Evolutionary conservation across 1,284 basidiomycete genomes (phyloP), one percentile per base, ranked within the genome.

Genomic region (Cutaneotrichosporon cutaneum): DNA sequence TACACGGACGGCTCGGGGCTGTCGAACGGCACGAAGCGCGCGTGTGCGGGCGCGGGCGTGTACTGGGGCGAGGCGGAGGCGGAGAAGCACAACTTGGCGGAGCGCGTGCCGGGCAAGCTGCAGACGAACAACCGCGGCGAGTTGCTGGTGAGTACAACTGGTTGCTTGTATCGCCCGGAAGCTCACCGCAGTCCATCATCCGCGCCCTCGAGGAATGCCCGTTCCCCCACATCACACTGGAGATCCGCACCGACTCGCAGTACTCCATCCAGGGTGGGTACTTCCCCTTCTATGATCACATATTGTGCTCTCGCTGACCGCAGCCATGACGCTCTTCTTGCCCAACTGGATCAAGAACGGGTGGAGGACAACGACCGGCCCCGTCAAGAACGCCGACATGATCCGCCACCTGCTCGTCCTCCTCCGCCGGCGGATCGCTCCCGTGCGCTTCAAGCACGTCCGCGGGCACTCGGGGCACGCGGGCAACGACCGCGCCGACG

Each of bases 91-190:
- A 79, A 79, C 56, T 47, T 78, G 26, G 69, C 72, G 3, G 77
- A 79, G 60, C 61, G 77, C 4, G 72, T 81, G 2, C 78, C 78
- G 0, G 80, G 80, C 2, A 18, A 51, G 0, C 26, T 72, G 35
- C 80, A 81, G 68, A 81, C 80, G 6, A 81, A 81, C 60, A 81
- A 81, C 59, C 68, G 80, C n/a, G 80, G 75, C 45, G 80, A 81
- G 60, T 58, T 81, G 14, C 67, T 80, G 16, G 78, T 80, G 30
- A 60, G 75, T 69, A 22, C 9, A 18, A 4, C 3, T 6, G 5
- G n/a, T n/a, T 10, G 36, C 35, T 27, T n/a, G 24, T 2, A 6
- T 8, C 2, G 13, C 18, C 5, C 35, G 21, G 4, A 22, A 33
- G 24, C 59, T 62, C 21, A 58, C 54, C 1, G 21, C 65, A 80